Evolutionary conservation across 352 stramenopile genomes (phyloP).

Genomic region (Pythium scleroteichum): DNA sequence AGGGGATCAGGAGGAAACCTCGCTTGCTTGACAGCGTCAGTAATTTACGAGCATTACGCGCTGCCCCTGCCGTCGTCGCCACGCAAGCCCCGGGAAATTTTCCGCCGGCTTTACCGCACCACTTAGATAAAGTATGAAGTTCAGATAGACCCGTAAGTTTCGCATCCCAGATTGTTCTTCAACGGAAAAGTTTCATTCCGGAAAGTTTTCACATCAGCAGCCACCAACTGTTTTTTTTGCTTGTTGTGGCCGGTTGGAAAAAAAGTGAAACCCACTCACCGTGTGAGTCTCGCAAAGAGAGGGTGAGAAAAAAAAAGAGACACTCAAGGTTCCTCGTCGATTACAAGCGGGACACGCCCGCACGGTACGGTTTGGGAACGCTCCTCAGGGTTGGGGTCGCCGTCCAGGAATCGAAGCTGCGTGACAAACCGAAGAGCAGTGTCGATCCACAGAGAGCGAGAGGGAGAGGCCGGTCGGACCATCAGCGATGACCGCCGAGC

Average conservation of each 20-base stretch:
- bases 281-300: too few species aligned
- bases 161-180: constrained; percentile 29
- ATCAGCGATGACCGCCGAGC: too few species aligned
- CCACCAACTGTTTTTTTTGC: constrained; percentile 17
- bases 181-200: constrained; percentile 30
- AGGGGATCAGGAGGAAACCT: constrained; percentile 6
- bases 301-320: constrained; percentile 8
- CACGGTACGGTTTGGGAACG: neutral
- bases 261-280: constrained; percentile 4
- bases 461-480: neutral
- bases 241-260: constrained; percentile 7
- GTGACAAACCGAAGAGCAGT: constrained; percentile 2
- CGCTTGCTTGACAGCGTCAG: neutral
- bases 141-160: constrained; percentile 20
- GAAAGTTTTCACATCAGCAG: constrained; percentile 11
- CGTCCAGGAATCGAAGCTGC: neutral
- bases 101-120: neutral
- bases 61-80: constrained; percentile 11
- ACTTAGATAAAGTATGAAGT: constrained; percentile 29
- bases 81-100: constrained; percentile 11
- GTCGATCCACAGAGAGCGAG: constrained; percentile 8
- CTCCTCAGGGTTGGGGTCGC: constrained; percentile 6
- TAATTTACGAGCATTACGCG: constrained; percentile 20
- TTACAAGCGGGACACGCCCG: too few species aligned
- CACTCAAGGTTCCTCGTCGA: neutral